These are phyloP conservation scores for Areca catechu DNA, from an alignment of 176 grass and related monocot species.

Conservation along the genomic window DNA sequence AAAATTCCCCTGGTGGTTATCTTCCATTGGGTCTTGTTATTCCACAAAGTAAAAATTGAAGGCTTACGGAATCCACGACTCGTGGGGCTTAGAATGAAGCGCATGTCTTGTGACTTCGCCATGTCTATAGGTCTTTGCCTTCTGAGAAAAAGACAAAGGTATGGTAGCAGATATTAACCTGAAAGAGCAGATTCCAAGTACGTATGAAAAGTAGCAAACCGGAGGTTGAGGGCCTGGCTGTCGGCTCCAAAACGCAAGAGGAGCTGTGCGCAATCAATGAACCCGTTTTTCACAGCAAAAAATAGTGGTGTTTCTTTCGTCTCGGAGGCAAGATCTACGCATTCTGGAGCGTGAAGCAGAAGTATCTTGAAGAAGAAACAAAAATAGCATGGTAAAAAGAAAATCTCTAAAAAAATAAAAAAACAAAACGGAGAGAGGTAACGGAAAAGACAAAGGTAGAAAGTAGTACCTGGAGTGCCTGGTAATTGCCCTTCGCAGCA, in stretches of 20 bases:
- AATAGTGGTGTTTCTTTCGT: constrained; percentile 61
- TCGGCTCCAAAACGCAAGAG: constrained; percentile 44
- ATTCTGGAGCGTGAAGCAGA: constrained; percentile 41
- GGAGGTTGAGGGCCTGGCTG: constrained; percentile 40
- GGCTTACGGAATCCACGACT: constrained; percentile 33
- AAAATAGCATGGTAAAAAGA: too few species aligned
- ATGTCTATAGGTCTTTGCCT: constrained; percentile 53
- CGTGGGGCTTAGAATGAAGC: constrained; percentile 42
- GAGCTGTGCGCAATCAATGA: constrained; percentile 35
- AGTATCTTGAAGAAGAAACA: constrained; percentile 25
- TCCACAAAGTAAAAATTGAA: too few species aligned
- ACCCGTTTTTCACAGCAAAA: constrained; percentile 47
- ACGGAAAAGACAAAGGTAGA: background rate
- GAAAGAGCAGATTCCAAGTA: too few species aligned
- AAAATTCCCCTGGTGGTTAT: too few species aligned
- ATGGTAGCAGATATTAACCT: too few species aligned
- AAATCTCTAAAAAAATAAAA: too few species aligned
- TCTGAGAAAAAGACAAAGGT: constrained; percentile 22
- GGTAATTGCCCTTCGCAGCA: constrained; percentile 53
- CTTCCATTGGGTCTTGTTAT: too few species aligned
- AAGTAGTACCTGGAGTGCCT: constrained; percentile 47
- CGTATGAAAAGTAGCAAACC: constrained; percentile 6
- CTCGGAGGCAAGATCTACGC: constrained; percentile 50
- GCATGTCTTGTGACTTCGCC: constrained; percentile 49
- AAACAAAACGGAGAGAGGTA: too few species aligned